Evolutionary conservation across 352 stramenopile genomes (phyloP).

Genomic region (Phytopythium boreale): DNA sequence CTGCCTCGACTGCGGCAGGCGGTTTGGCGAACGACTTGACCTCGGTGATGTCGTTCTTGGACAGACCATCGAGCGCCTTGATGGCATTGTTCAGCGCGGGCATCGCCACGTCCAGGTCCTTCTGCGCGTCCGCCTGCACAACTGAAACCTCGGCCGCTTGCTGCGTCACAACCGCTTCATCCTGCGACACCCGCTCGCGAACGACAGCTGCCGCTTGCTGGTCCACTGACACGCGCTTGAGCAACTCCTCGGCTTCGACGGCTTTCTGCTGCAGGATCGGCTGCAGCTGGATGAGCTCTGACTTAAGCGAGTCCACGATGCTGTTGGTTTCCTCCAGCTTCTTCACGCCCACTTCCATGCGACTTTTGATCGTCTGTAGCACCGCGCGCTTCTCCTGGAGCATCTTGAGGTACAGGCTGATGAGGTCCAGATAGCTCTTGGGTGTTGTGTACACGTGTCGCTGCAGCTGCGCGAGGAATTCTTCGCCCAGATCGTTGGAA

Average conservation of each 20-base stretch:
- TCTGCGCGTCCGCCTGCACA: slow-evolving; percentile 92
- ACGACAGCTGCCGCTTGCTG: slow-evolving; percentile 90
- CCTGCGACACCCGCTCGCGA: slow-evolving; percentile 80
- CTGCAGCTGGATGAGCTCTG: slow-evolving; percentile 90
- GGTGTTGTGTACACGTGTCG: slow-evolving; percentile 95
- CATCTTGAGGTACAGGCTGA: slow-evolving; percentile 92
- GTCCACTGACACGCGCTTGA: slow-evolving; percentile 92
- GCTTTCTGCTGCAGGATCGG: slow-evolving; percentile 90
- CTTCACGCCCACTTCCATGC: slow-evolving; percentile 90
- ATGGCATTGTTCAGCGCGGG: slow-evolving; percentile 88
- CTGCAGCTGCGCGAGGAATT: slow-evolving; percentile 89
- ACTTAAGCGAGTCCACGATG: slow-evolving; percentile 92
- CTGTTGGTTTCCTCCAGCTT: slow-evolving; percentile 94
- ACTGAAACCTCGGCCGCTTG: slow-evolving; percentile 89
- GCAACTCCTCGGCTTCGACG: slow-evolving; percentile 87
- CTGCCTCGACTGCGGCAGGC: slow-evolving; percentile 88
- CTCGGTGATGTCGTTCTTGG: slow-evolving; percentile 94
- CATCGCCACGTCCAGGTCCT: slow-evolving; percentile 92
- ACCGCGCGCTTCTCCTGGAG: slow-evolving; percentile 83
- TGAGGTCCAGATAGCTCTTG: slow-evolving; percentile 96
- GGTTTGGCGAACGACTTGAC: slow-evolving; percentile 94
- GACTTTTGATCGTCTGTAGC: slow-evolving; percentile 80
- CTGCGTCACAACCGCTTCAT: slow-evolving; percentile 90
- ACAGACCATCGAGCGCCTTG: slow-evolving; percentile 87
- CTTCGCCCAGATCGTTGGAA: slow-evolving; percentile 83